phyloP scores from a whole-genome alignment of 371 early-diverging fungal genomes.

The Zancudomyces culisetae region DNA sequence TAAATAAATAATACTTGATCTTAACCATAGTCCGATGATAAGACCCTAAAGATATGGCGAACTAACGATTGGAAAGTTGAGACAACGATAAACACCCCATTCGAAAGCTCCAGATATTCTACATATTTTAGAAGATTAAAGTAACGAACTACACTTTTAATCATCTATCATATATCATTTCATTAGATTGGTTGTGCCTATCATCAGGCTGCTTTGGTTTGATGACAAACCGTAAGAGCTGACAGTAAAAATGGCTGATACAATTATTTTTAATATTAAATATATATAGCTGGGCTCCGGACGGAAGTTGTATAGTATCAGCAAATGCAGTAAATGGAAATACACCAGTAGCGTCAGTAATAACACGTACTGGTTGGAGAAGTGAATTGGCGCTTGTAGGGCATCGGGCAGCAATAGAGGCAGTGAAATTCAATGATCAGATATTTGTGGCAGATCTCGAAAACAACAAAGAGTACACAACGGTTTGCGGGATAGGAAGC shows the following conservation, averaged over 20 bases:
- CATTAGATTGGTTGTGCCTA: too few relatives aligned
- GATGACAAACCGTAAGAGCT: not conserved
- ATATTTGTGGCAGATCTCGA: slow-evolving; percentile 31
- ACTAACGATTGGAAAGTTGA: slow-evolving; percentile 70
- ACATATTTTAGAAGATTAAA: slow-evolving; percentile 81
- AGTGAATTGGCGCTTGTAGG: slow-evolving; percentile 73
- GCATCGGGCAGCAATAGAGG: slow-evolving; percentile 76
- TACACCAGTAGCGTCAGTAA: slow-evolving; percentile 64
- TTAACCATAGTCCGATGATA: slow-evolving; percentile 90
- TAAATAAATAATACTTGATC: too few relatives aligned
- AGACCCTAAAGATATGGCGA: slow-evolving; percentile 69
- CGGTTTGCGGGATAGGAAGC: slow-evolving; percentile 73
- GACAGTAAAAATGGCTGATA: not conserved
- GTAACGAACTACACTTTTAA: too few relatives aligned
- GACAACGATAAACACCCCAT: slow-evolving; percentile 51
- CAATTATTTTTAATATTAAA: not conserved
- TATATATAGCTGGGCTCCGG: slow-evolving; percentile 63
- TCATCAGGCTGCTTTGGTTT: not conserved
- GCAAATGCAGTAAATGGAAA: slow-evolving; percentile 76
- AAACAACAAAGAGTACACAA: slow-evolving; percentile 16
- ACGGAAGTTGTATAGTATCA: slow-evolving; percentile 70
- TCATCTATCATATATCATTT: too few relatives aligned
- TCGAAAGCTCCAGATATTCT: slow-evolving; percentile 43
- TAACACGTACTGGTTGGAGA: slow-evolving; percentile 58
- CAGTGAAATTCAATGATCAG: slow-evolving; percentile 61